A percentile compares a stretch with the other conserved stretches of the same genome.
These are phyloP conservation scores for Salix exigua DNA, from an alignment of 345 rosid species.

Conservation along the genomic window DNA sequence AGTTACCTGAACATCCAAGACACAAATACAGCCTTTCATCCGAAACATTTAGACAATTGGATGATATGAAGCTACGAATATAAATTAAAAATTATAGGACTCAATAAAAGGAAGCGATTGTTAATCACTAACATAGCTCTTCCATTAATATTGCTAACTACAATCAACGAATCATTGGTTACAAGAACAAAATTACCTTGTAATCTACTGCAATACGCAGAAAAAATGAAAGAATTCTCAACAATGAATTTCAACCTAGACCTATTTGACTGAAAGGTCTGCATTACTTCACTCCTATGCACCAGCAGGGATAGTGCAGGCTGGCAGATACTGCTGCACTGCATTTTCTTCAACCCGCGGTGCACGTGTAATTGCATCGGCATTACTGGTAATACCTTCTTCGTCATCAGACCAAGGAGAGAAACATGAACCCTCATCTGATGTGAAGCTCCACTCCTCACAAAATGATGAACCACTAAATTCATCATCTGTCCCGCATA, in stretches of 20 bases:
- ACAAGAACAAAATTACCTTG: not conserved
- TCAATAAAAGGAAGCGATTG: not conserved
- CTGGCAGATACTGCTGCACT: not conserved
- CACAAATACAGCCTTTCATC: not conserved
- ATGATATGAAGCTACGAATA: not conserved
- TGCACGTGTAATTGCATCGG: not conserved
- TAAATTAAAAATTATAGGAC: not conserved
- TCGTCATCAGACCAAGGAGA: conserved; percentile 1
- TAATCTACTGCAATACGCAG: not conserved
- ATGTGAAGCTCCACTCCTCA: conserved; percentile 2
- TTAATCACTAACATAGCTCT: not conserved
- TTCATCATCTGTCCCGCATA: not conserved
- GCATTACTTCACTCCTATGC: not conserved
- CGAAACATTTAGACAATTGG: not conserved
- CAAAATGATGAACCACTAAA: not conserved
- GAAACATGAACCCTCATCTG: conserved; percentile 10
- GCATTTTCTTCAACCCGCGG: not conserved
- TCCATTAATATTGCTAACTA: not conserved
- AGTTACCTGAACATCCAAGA: not conserved
- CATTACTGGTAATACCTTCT: not conserved
- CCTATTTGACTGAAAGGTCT: not conserved
- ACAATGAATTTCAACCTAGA: not conserved
- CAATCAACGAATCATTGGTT: not conserved
- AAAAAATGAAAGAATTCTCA: not conserved
- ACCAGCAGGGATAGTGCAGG: not conserved